Conservation (phyloP, 495 filamentous ascomycete genomes). For the Lasiosphaeriaceae sp. region DNA sequence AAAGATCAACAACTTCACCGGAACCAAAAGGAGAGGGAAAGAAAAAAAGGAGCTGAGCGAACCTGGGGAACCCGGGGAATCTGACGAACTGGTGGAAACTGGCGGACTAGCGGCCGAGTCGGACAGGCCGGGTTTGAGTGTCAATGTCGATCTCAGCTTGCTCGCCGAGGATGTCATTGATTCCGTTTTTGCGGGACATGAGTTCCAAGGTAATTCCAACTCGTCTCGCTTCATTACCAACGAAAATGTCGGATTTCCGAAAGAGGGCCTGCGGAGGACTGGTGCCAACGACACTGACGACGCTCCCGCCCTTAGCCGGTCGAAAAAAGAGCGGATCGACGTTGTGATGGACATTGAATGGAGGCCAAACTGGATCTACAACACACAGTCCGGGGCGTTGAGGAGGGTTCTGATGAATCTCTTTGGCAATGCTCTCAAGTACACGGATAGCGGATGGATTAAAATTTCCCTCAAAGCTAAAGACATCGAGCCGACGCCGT, state of each 20-base stretch:
- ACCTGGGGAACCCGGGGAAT: background rate
- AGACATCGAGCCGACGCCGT: background rate
- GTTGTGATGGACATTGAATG: conserved; percentile 60
- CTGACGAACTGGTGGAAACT: background rate
- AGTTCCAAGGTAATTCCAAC: conserved; percentile 4
- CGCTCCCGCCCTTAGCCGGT: background rate
- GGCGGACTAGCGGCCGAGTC: background rate
- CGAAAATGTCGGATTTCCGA: background rate
- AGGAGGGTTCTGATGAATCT: conserved; percentile 76
- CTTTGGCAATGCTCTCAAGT: conserved; percentile 80
- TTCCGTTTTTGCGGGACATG: conserved; percentile 1
- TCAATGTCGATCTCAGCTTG: background rate
- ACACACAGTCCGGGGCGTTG: conserved; percentile 65
- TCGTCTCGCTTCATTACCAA: background rate
- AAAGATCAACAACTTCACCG: conserved; percentile 1
- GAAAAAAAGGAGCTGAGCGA: background rate
- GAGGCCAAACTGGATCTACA: conserved; percentile 54
- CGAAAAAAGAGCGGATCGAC: conserved; percentile 31
- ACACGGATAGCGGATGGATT: conserved; percentile 64
- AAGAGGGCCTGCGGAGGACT: background rate
- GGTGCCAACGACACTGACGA: background rate
- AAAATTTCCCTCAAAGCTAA: conserved; percentile 52
- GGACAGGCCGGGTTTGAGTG: background rate
- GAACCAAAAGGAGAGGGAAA: background rate
- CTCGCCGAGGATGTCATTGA: conserved; percentile 53